Base-by-base conservation (phyloP, 129 eudicot genomes). In the Centaurea solstitialis region DNA sequence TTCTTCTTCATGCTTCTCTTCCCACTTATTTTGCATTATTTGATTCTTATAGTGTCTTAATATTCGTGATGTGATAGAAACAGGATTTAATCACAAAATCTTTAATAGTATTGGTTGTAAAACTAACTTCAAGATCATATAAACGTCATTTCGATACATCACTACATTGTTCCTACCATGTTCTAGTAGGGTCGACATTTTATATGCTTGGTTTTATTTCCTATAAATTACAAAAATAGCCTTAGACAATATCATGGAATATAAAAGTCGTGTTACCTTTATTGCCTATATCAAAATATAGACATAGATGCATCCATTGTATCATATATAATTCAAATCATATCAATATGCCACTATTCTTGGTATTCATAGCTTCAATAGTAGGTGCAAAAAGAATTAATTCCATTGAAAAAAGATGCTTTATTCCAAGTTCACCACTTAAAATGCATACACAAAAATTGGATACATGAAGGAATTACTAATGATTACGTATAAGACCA, bases 21-120 rank as follows among this genome's bases (percentile, higher is more conserved):
- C 77, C 83, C 83, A 79, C 77, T 79, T 79, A 22, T 71, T 70
- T 79, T 18, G 73, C 45, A 59, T 61, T 72, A 50, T 80, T 80
- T 72, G 43, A 80, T 80, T 80, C 78, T 61, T 62, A 72, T 59
- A 72, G 23, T 41, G 21, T 62, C 78, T n/a, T 75, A 6, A 33
- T 75, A 75, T 75, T 28, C 79, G 22, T 33, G 70, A 79, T 47
- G 39, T 40, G 74, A 79, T 47, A 1, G 40, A 70, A 71, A 43
- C 24, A 30, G 33, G 62, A 38, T 21, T 35, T 79, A 68, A 33
- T 24, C 20, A 72, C 1, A 78, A 78, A 37, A 68, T 17, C 47
- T 37, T 75, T 75, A 26, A 12, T 17, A 53, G 7, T 59, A 43
- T 28, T 70, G 15, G 24, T 37, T 17, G 50, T 15, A 64, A 64